These are phyloP conservation scores for Tolypocladium ophioglossoides DNA, from an alignment of 2,329 filamentous ascomycete species.

Conservation along the genomic window DNA sequence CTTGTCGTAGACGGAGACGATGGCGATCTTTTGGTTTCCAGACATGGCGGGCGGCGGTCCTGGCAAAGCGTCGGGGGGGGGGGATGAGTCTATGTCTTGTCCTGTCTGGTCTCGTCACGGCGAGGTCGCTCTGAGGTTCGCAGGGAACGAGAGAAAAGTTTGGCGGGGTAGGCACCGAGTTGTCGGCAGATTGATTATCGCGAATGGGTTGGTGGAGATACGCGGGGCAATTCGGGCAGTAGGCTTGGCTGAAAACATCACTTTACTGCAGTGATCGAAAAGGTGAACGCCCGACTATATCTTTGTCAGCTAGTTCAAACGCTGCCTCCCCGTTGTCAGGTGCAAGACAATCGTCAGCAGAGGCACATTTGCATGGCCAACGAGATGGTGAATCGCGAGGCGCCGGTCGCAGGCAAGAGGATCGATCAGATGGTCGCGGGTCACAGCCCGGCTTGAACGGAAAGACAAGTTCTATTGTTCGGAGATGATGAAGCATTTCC, in stretches of 20 bases:
- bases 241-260: no score
- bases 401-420: no score
- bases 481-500: not conserved
- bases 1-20: slow-evolving; percentile 98
- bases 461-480: not conserved
- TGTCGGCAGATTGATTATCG: not conserved
- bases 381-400: no score
- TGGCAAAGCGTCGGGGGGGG: not conserved
- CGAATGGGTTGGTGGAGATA: slow-evolving; percentile 2
- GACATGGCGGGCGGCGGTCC: slow-evolving; percentile 20
- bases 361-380: no score
- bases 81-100: not conserved
- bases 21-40: slow-evolving; percentile 55
- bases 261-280: no score
- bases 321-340: no score
- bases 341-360: no score
- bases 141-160: not conserved
- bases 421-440: no score
- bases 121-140: not conserved
- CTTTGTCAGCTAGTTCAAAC: no score
- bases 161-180: not conserved
- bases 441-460: no score
- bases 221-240: not conserved
- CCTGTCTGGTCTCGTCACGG: not conserved
- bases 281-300: no score